Conservation (phyloP, 2,329 filamentous ascomycete species). For the Arthrobotrys megalospora region DNA sequence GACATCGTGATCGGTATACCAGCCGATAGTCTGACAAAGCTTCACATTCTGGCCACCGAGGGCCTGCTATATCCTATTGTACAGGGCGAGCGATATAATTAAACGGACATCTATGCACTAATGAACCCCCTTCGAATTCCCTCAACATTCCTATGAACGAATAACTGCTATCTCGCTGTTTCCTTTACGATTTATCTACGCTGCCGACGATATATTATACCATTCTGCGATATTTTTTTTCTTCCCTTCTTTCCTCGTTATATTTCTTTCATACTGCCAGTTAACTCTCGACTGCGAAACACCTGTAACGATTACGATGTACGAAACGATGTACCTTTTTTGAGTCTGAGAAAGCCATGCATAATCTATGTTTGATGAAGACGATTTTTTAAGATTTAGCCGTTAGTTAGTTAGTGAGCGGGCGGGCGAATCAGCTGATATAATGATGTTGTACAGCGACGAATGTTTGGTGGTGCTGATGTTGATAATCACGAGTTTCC, state of each 20-base stretch:
- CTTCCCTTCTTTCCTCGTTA: not conserved
- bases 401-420: not conserved
- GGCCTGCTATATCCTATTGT: not conserved
- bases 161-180: conserved; percentile 3
- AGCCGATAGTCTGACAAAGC: conserved; percentile 19
- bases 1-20: conserved; percentile 48
- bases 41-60: not conserved
- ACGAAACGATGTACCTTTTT: conserved; percentile 6
- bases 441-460: conserved; percentile 9
- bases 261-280: conserved; percentile 16
- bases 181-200: conserved; percentile 20
- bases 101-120: conserved; percentile 19
- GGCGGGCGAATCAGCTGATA: conserved; percentile 34
- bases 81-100: conserved; percentile 24
- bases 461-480: conserved; percentile 6
- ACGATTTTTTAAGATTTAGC: not conserved
- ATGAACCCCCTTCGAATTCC: not conserved
- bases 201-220: conserved; percentile 55
- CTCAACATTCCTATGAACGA: conserved; percentile 11
- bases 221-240: conserved; percentile 31
- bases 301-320: conserved; percentile 51
- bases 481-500: conserved; percentile 50
- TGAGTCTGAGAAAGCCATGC: not conserved
- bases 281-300: not conserved
- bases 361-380: conserved; percentile 10